Conservation (phyloP, 805 yeast genomes). For the Yarrowia deformans region DNA sequence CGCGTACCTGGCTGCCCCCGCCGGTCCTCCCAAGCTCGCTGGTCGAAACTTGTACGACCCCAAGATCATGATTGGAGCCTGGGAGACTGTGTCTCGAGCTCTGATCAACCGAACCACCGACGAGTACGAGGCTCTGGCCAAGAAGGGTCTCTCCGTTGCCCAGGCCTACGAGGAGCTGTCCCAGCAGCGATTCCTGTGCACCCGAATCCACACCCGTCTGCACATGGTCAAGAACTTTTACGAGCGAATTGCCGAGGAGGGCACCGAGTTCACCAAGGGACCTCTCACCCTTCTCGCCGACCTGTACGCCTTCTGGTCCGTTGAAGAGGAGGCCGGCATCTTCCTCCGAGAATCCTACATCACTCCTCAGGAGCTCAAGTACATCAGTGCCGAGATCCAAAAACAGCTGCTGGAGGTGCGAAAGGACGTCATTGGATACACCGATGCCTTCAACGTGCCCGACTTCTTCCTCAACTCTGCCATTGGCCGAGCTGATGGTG, state of each 20-base stretch:
- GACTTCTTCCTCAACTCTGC: conserved; percentile 84
- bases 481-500: conserved; percentile 81
- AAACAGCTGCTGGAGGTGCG: conserved; percentile 61
- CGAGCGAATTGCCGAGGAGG: conserved; percentile 48
- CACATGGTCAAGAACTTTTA: conserved; percentile 52
- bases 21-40: conserved; percentile 40
- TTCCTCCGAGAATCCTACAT: conserved; percentile 72
- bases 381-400: conserved; percentile 55
- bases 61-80: conserved; percentile 47
- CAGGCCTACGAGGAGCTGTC: conserved; percentile 54
- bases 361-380: conserved; percentile 57
- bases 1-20: conserved; percentile 51
- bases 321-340: conserved; percentile 75
- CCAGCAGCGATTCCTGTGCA: conserved; percentile 53
- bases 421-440: conserved; percentile 73
- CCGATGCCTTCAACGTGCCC: conserved; percentile 83
- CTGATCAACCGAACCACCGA: conserved; percentile 49
- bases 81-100: conserved; percentile 51
- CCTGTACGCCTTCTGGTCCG: conserved; percentile 67
- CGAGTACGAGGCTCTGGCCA: conserved; percentile 43
- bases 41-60: conserved; percentile 46
- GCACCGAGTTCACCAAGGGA: conserved; percentile 55
- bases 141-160: conserved; percentile 45
- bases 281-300: conserved; percentile 63
- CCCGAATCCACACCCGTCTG: conserved; percentile 52